Base-by-base conservation (phyloP, 352 stramenopile genomes). In the Globisporangium alternatum region DNA sequence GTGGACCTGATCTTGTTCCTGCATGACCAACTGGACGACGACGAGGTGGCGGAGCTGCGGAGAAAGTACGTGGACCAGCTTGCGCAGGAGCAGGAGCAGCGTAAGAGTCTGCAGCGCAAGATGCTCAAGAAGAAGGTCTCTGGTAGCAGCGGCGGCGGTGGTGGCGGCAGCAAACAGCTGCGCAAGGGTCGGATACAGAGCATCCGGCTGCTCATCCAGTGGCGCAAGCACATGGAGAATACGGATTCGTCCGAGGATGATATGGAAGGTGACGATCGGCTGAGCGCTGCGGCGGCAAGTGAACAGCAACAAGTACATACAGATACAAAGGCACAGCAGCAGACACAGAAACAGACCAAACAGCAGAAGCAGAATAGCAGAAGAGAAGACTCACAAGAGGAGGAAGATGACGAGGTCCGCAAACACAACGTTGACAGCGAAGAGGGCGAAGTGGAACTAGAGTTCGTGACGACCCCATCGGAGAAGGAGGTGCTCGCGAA, bases 131-230 rank as follows among this genome's bases (percentile, higher is more conserved):
- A 76, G 44, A 74, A 69, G 68, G 28, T 52, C 58, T 61, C 17
- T 15, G 37, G 8, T 60, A 81, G 41, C 60, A 74, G 60, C 48
- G 21, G 52, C 52, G 64, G 13, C 39, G 64, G 15, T 72, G 60
- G n/a, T n/a, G n/a, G 51, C 55, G 56, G n/a, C 44, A 48, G 6
- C 57, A 74, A 60, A 51, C 60, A 69, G 41, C 59, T 65, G 9
- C 74, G 75, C 17, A 84, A 80, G 66, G 72, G 66, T 17, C 71
- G 70, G 62, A 77, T 78, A 58, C 72, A 90, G 64, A 87, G 74
- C 56, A 87, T 92, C 60, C 83, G 86, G 37, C 58, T 92, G 47
- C 70, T 92, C 8, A 90, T 92, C 21, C 78, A 92, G 60, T 92
- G 83, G 83, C 78, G 57, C 39, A 87, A 83, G 33, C 72, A 77